Evolutionary conservation across 1,284 basidiomycete genomes (phyloP).

Genomic region (Neonothopanus nambi): DNA sequence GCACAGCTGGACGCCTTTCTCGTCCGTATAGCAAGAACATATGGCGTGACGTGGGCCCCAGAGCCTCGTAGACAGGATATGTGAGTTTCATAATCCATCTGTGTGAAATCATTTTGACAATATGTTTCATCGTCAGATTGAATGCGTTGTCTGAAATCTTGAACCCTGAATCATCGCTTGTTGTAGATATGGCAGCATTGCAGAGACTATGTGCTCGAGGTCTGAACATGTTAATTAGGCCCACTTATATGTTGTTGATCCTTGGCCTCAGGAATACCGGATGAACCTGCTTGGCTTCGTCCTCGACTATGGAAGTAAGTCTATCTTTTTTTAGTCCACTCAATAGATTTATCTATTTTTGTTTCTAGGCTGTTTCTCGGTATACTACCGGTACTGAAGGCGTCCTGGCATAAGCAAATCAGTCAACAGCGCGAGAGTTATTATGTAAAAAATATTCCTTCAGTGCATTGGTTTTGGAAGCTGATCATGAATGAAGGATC

Average conservation of each 20-base stretch:
- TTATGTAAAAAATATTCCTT: constrained; percentile 53
- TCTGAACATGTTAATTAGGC: constrained; percentile 29
- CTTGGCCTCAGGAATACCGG: constrained; percentile 57
- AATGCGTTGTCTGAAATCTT: constrained; percentile 59
- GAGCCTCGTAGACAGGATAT: constrained; percentile 60
- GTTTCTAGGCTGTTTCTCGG: constrained; percentile 60
- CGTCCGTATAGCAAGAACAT: constrained; percentile 49
- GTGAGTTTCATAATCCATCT: constrained; percentile 36
- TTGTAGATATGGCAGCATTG: constrained; percentile 58
- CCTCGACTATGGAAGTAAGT: constrained; percentile 74
- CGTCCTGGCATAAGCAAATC: constrained; percentile 57
- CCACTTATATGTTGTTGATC: background rate
- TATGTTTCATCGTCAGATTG: constrained; percentile 37
- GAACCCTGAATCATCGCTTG: constrained; percentile 45
- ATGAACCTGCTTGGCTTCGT: constrained; percentile 69
- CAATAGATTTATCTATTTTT: constrained; percentile 7
- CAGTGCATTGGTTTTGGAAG: background rate
- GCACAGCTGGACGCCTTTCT: constrained; percentile 57
- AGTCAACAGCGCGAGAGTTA: constrained; percentile 65
- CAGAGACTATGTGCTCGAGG: constrained; percentile 59
- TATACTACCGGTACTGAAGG: constrained; percentile 56
- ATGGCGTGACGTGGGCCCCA: constrained; percentile 62
- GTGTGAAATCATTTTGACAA: background rate
- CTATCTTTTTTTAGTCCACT: background rate
- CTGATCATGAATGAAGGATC: constrained; percentile 47